Percentiles rank a stretch among this genome's conserved stretches.
Conservation (phyloP, 768 basidiomycete species). For the Lactifluus volemus region DNA sequence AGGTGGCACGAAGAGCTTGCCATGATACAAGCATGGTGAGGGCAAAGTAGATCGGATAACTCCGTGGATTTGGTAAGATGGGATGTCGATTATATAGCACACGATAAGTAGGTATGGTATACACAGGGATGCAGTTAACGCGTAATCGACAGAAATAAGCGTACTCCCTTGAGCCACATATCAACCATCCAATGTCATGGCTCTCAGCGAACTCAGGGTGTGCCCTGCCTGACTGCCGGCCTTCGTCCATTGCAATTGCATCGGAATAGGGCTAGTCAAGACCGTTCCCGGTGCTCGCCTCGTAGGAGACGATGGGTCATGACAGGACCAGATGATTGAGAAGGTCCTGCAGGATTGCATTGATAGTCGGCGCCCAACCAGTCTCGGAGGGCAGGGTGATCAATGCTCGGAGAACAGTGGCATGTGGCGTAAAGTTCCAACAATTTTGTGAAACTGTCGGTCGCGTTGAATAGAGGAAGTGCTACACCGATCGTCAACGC, state of each 20-base stretch:
- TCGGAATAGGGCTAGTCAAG: not conserved
- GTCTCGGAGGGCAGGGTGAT: constrained; percentile 11
- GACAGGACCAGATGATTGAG: not conserved
- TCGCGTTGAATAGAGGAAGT: constrained; percentile 16
- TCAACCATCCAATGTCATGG: constrained; percentile 11
- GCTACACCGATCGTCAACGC: constrained; percentile 1
- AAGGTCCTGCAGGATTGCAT: not conserved
- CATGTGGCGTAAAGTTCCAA: constrained; percentile 13
- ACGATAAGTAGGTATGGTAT: not conserved
- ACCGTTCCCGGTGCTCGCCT: not conserved
- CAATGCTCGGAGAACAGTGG: constrained; percentile 4
- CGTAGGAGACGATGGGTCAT: not conserved
- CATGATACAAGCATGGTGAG: not conserved
- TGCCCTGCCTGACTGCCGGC: constrained; percentile 5
- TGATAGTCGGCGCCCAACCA: constrained; percentile 2
- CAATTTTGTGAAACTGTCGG: constrained; percentile 11
- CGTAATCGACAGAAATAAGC: not conserved
- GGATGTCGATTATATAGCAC: not conserved
- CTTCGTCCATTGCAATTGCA: constrained; percentile 3
- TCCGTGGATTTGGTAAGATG: too few species aligned
- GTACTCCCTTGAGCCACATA: not conserved
- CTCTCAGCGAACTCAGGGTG: not conserved
- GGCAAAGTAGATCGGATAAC: too few species aligned
- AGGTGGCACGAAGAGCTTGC: not conserved
- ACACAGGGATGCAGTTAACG: not conserved